Percentiles rank a stretch among this genome's conserved stretches.
phyloP scores from a whole-genome alignment of 768 basidiomycete species.

The Naganishia vaughanmartiniae region DNA sequence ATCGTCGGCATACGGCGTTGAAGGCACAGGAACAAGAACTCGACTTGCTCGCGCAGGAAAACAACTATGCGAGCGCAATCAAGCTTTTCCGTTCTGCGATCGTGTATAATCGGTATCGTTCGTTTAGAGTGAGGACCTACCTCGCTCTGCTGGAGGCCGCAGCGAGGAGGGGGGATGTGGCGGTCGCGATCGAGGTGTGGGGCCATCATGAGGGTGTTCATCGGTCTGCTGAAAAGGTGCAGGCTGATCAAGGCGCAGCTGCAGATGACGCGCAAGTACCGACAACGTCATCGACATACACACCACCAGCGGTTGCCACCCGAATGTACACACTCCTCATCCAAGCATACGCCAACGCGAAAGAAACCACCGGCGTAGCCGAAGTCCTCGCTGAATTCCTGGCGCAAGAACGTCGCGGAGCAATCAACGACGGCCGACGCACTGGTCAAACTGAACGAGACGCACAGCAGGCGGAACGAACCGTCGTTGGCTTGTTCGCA shows the following conservation, averaged over 20 bases:
- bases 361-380: constrained; percentile 59
- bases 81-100: constrained; percentile 67
- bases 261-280: too few relatives aligned
- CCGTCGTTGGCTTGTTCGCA: constrained; percentile 62
- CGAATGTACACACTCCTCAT: constrained; percentile 61
- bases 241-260: too few relatives aligned
- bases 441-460: background rate
- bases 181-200: constrained; percentile 66
- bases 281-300: background rate
- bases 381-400: constrained; percentile 65
- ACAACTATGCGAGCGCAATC: constrained; percentile 69
- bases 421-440: constrained; percentile 7
- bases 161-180: constrained; percentile 60
- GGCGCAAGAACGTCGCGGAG: constrained; percentile 31
- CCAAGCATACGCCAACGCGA: constrained; percentile 59
- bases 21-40: constrained; percentile 17
- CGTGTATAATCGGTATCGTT: constrained; percentile 43
- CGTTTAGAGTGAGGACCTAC: constrained; percentile 54
- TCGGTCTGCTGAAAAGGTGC: background rate
- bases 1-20: background rate
- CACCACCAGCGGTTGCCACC: background rate
- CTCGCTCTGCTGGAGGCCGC: constrained; percentile 63
- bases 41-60: constrained; percentile 37
- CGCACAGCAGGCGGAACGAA: constrained; percentile 46
- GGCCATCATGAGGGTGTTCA: constrained; percentile 58